phyloP scores from a whole-genome alignment of 2,329 filamentous ascomycete species.

The Pyricularia sp. region DNA sequence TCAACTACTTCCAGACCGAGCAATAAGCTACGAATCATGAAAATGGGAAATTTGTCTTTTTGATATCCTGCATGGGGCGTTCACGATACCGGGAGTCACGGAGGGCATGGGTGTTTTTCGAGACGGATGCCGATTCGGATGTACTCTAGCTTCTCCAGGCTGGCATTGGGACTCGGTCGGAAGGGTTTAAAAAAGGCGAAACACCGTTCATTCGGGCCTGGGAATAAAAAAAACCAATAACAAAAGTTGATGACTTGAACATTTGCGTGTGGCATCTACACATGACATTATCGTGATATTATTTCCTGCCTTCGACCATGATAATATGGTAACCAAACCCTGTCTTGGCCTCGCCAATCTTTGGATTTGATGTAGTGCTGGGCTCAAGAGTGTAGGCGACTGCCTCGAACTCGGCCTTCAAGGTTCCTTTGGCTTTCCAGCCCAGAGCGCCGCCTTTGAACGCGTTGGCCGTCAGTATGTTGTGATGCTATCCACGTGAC shows the following conservation, averaged over 20 bases:
- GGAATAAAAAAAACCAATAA: slow-evolving; percentile 13
- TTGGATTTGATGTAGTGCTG: slow-evolving; percentile 51
- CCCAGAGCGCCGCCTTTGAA: slow-evolving; percentile 43
- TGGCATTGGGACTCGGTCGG: slow-evolving; percentile 24
- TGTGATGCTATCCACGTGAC: neutral
- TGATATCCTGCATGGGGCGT: slow-evolving; percentile 17
- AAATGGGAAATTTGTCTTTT: slow-evolving; percentile 1
- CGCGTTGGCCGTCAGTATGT: slow-evolving; percentile 28
- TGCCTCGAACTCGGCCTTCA: slow-evolving; percentile 58
- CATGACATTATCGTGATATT: neutral
- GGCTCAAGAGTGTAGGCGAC: slow-evolving; percentile 56
- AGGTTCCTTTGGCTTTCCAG: slow-evolving; percentile 56
- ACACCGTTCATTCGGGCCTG: slow-evolving; percentile 20
- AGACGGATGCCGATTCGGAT: slow-evolving; percentile 22
- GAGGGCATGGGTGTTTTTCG: slow-evolving; percentile 21
- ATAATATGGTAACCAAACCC: slow-evolving; percentile 68
- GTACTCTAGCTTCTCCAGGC: slow-evolving; percentile 33
- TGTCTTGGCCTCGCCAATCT: slow-evolving; percentile 59
- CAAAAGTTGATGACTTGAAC: slow-evolving; percentile 1
- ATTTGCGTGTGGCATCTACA: neutral
- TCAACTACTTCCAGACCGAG: slow-evolving; percentile 99
- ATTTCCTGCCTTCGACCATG: slow-evolving; percentile 55
- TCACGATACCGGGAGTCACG: slow-evolving; percentile 18
- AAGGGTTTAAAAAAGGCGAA: slow-evolving; percentile 12
- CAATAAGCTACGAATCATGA: slow-evolving; percentile 36